Conservation (phyloP, 768 basidiomycete species). For the Mycena vitilis region DNA sequence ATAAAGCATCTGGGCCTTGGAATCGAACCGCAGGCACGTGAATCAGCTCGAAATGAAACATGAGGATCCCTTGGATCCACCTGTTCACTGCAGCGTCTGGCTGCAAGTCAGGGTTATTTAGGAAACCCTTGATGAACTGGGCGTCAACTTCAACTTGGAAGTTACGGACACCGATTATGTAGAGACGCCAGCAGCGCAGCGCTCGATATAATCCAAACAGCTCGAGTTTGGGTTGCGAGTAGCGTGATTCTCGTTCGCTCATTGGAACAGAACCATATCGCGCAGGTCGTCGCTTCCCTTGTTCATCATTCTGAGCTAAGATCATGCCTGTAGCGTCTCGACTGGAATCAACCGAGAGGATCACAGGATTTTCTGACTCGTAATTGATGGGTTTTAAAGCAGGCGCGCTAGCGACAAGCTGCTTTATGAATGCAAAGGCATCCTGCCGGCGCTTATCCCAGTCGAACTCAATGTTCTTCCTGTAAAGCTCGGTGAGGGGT, state of each 20-base stretch:
- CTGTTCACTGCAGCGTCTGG: no score
- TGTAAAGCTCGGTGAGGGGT: slow-evolving; percentile 35
- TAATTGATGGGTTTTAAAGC: slow-evolving; percentile 48
- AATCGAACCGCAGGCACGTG: background rate
- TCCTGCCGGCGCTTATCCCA: slow-evolving; percentile 40
- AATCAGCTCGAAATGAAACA: background rate
- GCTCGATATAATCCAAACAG: background rate
- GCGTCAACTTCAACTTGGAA: background rate
- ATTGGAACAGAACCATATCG: slow-evolving; percentile 45
- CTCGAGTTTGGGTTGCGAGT: no score
- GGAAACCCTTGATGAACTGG: background rate
- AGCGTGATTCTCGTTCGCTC: background rate
- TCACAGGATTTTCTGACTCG: slow-evolving; percentile 36
- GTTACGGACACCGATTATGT: background rate
- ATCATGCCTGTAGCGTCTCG: slow-evolving; percentile 44
- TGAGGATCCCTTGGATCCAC: no score
- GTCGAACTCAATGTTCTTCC: slow-evolving; percentile 38
- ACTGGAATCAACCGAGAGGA: slow-evolving; percentile 47
- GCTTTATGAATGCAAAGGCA: slow-evolving; percentile 39
- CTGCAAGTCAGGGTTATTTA: background rate
- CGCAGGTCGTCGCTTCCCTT: slow-evolving; percentile 38
- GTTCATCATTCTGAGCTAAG: slow-evolving; percentile 44
- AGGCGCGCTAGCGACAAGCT: slow-evolving; percentile 31
- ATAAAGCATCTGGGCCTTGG: background rate
- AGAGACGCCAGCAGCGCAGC: background rate